These are phyloP conservation scores for Helianthus tuberosus DNA, from an alignment of 129 eudicot species.

Conservation along the genomic window DNA sequence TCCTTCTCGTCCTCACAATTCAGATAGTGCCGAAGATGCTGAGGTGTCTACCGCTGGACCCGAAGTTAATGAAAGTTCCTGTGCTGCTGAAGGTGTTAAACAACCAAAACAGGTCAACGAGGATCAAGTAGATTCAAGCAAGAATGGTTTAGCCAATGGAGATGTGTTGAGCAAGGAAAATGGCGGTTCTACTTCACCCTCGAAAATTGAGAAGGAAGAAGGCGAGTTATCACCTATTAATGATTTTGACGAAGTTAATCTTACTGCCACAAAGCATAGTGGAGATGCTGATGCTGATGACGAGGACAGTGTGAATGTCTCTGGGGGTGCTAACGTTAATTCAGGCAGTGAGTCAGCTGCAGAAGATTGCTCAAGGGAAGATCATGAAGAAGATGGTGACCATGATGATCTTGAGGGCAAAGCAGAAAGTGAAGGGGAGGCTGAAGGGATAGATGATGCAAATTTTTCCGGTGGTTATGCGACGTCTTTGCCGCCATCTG, in stretches of 20 bases:
- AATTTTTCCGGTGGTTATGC: constrained; percentile 55
- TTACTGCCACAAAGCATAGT: constrained; percentile 33
- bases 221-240: constrained; percentile 92
- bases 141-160: constrained; percentile 45
- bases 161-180: constrained; percentile 50
- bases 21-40: constrained; percentile 48
- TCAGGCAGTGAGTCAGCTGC: constrained; percentile 96
- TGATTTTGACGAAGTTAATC: constrained; percentile 76
- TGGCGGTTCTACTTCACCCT: constrained; percentile 48
- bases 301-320: constrained; percentile 82
- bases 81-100: constrained; percentile 39
- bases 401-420: constrained; percentile 66
- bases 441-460: constrained; percentile 62
- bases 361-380: constrained; percentile 78
- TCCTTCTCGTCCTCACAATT: constrained; percentile 42
- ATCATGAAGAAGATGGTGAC: constrained; percentile 76
- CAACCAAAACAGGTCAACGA: constrained; percentile 54
- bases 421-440: constrained; percentile 97
- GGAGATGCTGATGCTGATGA: constrained; percentile 67
- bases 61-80: constrained; percentile 51
- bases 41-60: constrained; percentile 31
- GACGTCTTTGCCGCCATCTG: constrained; percentile 40
- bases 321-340: constrained; percentile 67
- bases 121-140: constrained; percentile 40
- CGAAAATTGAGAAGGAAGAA: constrained; percentile 89